Evolutionary conservation across 192 early-diverging fungal genomes (phyloP), one percentile per base, ranked within the genome.

Genomic region (Coemansia erecta): DNA sequence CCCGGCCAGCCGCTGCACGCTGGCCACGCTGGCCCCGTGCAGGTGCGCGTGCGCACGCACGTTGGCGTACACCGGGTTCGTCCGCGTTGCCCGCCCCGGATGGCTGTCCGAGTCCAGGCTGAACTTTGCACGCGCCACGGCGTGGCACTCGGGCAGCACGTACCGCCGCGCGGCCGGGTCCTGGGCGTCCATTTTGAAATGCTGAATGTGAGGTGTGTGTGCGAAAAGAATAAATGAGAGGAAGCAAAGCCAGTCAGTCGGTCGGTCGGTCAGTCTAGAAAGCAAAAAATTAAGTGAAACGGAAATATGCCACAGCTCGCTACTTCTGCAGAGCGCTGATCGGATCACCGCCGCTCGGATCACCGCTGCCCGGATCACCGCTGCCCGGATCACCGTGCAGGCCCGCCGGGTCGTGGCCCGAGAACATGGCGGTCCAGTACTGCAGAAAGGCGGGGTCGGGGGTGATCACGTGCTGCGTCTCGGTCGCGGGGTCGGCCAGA

Each of bases 351-450:
- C 31, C 18, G 46, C 24, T 24, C n/a, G n/a, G 23, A n/a, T 24
- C 24, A 21, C 44, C 24, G 22, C 2, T 1, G 4, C 23, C n/a
- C n/a, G n/a, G n/a, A n/a, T n/a, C 3, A 41, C 14, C 18, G 28
- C 7, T 53, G n/a, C 10, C 9, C 11, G 24, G 21, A 56, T 15
- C 51, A 19, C 4, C 31, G 1, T n/a, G 7, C 43, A 53, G 41
- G 19, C 63, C 43, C 4, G 63, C 58, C 0, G 77, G 71, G 7
- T 80, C 77, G 19, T 66, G 61, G 55, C 70, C 61, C 4, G 48
- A 58, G 53, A 73, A 80, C 60, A 80, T 52, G 48, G 71, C 68
- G 10, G 70, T 58, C 77, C 77, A 80, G 61, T 71, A 73, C 63
- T 67, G 77, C 28, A 80, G 23, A 55, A 63, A 73, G 10, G 47